Evolutionary conservation across 1,284 basidiomycete species (phyloP), one percentile per base, ranked within the genome.

Genomic region (Omphalotus olearius): DNA sequence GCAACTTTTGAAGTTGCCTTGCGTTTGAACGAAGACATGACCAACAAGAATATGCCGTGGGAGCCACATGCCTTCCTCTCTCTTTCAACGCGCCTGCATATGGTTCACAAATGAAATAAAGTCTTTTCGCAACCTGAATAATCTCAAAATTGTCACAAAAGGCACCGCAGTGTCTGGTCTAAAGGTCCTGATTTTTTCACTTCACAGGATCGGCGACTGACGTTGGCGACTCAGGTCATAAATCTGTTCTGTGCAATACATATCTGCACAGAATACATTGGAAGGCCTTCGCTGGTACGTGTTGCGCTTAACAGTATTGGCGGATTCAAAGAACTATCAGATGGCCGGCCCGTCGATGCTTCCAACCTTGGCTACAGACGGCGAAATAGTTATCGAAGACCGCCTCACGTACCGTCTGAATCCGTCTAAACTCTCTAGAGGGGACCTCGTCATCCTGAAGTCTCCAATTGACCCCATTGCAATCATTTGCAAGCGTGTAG

Each of bases 11-110:
- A 57, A 53, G 72, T 61, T 37, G 73, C 63, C 62, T 82, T 83
- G 54, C 91, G 78, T 66, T 88, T 93, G 83, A 95, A 95, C 4
- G 91, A 91, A 53, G 88, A 90, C 89, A 91, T 91, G 56, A 35
- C 44, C n/a, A n/a, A n/a, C n/a, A n/a, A n/a, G n/a, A n/a, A n/a
- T n/a, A n/a, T n/a, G 23, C 50, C 52, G 6, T 47, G 36, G 23
- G 2, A 45, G 37, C 16, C 13, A 16, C 16, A 11, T 17, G 28
- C 39, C 28, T 30, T 6, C n/a, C n/a, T 23, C 17, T 18, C 17
- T n/a, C 25, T 23, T 38, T 41, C 42, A 49, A 25, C 47, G 43
- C 18, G 33, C 33, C 0, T 50, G 38, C 11, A 35, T 25, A 52
- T 52, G 50, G 54, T 11, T 50, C 16, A 26, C 30, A 6, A 36